Base-by-base conservation (phyloP, 2,329 filamentous ascomycete species). In the Sordariomycetes sp. region DNA sequence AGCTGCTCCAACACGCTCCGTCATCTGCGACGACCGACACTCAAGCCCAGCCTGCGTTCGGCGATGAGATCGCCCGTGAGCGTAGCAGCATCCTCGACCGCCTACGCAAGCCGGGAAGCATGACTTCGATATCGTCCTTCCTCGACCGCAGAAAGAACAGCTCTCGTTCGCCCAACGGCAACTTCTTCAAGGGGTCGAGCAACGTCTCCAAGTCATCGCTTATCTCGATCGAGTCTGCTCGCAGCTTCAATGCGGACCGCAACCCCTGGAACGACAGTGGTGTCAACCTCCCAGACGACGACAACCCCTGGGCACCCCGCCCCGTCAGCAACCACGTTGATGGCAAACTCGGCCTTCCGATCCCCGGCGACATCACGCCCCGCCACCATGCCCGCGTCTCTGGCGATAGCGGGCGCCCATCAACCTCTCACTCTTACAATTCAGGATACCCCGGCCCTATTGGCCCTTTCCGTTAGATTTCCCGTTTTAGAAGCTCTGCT, bases 231-330 rank as follows among this genome's bases (percentile, higher is more conserved):
- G 90, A 96, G 62, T 95, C 88, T 32, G 87, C 87, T 23, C 84
- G 90, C 54, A 94, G 87, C 65, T 80, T 81, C 58, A 79, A 80
- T 43, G 86, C 86, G 46, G 93, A 94, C 59, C 84, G 88, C 59
- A 94, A 95, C 63, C 88, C 88, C 41, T 96, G 90, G 90, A 95
- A 95, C 57, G 90, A 96, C 58, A 94, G 86, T 53, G 90, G 88
- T 49, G 87, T 95, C 54, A 95, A 95, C 56, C 77, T 95, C 46
- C 72, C 84, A 42, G 90, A 95, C 50, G 86, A 94, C 44, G 87
- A 95, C 47, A 75, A 76, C 55, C 70, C 72, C 25, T 80, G 76
- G 75, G 61, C 69, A 34, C 62, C 62, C 33, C 75, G 76, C 44
- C 75, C 75, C 47, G 73, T 79, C 46, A 72, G 74, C 50, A 83